These are phyloP conservation scores for Wickerhamiella domercqiae DNA, from an alignment of 805 yeast species.

Conservation along the genomic window DNA sequence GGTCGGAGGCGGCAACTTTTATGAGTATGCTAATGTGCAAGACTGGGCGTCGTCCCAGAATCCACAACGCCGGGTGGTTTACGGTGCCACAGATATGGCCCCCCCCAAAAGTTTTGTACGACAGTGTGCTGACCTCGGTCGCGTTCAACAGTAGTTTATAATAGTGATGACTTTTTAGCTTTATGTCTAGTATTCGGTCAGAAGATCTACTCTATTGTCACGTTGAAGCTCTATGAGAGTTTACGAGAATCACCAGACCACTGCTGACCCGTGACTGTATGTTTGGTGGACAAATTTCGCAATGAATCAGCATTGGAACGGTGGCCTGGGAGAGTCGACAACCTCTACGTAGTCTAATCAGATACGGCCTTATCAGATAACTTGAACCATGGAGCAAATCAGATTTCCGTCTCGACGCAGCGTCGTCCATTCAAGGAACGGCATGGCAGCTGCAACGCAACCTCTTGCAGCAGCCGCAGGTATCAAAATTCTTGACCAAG, in stretches of 20 bases:
- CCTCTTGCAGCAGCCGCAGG: slow-evolving; percentile 67
- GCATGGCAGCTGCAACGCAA: slow-evolving; percentile 62
- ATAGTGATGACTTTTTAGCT: slow-evolving; percentile 5
- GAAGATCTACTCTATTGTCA: too few relatives aligned
- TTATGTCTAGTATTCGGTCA: too few relatives aligned
- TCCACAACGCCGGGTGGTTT: slow-evolving; percentile 45
- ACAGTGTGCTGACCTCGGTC: slow-evolving; percentile 23
- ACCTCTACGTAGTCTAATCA: too few relatives aligned
- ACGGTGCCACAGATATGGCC: slow-evolving; percentile 60
- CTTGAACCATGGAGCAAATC: slow-evolving; percentile 2
- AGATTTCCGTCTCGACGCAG: slow-evolving; percentile 47
- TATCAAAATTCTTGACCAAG: slow-evolving; percentile 42
- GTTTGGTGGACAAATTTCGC: too few relatives aligned
- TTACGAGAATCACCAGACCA: too few relatives aligned
- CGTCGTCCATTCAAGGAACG: slow-evolving; percentile 55
- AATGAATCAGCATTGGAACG: too few relatives aligned
- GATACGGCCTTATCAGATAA: too few relatives aligned
- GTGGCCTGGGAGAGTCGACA: too few relatives aligned
- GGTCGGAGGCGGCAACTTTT: slow-evolving; percentile 92
- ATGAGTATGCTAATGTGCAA: slow-evolving; percentile 86
- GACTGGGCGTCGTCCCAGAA: slow-evolving; percentile 48
- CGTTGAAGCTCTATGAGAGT: too few relatives aligned
- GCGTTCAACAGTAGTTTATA: too few relatives aligned
- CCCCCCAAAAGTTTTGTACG: slow-evolving; percentile 21
- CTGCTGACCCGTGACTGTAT: too few relatives aligned